phyloP scores from a whole-genome alignment of 768 basidiomycete species.

The Amanita pseudoporphyria region DNA sequence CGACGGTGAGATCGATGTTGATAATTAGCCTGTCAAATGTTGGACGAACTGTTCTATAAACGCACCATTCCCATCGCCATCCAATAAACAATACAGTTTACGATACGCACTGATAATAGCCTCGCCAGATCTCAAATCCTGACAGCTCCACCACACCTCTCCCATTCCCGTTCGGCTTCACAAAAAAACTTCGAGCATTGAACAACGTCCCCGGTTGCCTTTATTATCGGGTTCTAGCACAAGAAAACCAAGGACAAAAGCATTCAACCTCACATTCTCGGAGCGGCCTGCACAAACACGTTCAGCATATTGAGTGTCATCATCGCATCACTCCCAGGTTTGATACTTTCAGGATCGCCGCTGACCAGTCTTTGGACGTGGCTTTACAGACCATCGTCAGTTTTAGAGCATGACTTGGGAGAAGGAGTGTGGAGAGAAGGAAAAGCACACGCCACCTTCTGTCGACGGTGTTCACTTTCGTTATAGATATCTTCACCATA shows the following conservation, averaged over 20 bases:
- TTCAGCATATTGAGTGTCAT: conserved; percentile 6
- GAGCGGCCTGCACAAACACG: conserved; percentile 4
- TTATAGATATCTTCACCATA: neutral
- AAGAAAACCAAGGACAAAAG: neutral
- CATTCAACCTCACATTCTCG: neutral
- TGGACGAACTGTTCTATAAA: conserved; percentile 4
- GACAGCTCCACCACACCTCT: neutral
- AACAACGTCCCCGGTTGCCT: conserved; percentile 4
- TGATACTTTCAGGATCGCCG: neutral
- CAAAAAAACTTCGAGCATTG: conserved; percentile 3
- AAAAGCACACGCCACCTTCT: neutral
- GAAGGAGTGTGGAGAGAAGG: neutral
- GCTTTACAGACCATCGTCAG: neutral
- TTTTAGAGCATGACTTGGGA: no score
- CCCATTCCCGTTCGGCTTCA: neutral
- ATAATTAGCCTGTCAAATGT: conserved; percentile 1
- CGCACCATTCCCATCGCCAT: neutral
- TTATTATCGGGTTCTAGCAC: neutral
- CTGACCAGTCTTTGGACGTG: neutral
- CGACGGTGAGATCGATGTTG: neutral
- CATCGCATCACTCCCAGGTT: neutral
- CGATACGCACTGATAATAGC: conserved; percentile 4
- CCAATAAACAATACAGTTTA: neutral
- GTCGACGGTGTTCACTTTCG: neutral
- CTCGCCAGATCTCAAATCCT: conserved; percentile 3